Evolutionary conservation across 352 stramenopile genomes (phyloP).

Genomic region (Phytopythium aichiense): DNA sequence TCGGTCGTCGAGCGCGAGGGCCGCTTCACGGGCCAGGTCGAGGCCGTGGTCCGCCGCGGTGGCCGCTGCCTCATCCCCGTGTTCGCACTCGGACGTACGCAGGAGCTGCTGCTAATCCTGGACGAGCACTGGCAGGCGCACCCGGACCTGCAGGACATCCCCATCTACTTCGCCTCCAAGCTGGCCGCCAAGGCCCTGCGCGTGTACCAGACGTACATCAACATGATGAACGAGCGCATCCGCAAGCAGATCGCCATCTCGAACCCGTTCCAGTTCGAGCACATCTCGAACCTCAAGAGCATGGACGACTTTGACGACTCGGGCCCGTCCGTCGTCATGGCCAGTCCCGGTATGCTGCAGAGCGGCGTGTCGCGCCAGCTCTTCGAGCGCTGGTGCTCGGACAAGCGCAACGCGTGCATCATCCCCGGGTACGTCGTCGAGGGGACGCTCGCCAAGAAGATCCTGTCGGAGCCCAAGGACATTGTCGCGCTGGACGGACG

Average conservation of each 20-base stretch:
- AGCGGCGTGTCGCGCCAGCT: constrained; percentile 96
- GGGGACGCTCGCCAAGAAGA: constrained; percentile 97
- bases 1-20: constrained; percentile 95
- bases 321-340: constrained; percentile 98
- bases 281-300: constrained; percentile 96
- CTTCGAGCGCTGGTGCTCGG: constrained; percentile 97
- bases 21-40: constrained; percentile 95
- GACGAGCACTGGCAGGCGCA: constrained; percentile 98
- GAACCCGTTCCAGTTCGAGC: constrained; percentile 97
- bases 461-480: constrained; percentile 94
- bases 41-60: constrained; percentile 94
- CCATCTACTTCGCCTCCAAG: constrained; percentile 99
- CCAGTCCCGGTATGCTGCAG: constrained; percentile 98
- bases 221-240: constrained; percentile 99
- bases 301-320: constrained; percentile 97
- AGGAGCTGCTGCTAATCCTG: constrained; percentile 98
- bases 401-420: constrained; percentile 98
- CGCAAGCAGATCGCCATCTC: constrained; percentile 96
- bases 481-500: constrained; percentile 93
- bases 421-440: constrained; percentile 99
- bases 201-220: constrained; percentile 99
- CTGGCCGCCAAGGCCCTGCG: constrained; percentile 94
- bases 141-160: constrained; percentile 93
- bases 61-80: constrained; percentile 98
- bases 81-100: constrained; percentile 97